Evolutionary conservation across 768 basidiomycete genomes (phyloP).

Genomic region (Inosperma sp.): DNA sequence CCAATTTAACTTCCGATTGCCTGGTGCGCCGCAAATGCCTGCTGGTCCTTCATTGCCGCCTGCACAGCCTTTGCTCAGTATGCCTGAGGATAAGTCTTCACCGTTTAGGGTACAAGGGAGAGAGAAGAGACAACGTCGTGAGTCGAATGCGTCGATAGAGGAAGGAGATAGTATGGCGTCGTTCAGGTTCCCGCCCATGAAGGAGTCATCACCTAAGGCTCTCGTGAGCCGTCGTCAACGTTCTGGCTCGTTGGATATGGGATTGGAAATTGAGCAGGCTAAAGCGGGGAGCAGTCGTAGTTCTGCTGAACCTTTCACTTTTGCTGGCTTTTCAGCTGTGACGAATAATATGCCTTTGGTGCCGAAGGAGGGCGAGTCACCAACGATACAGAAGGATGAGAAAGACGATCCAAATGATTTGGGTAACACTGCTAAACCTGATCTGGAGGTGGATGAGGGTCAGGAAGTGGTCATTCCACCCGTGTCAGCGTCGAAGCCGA

Average conservation of each 20-base stretch:
- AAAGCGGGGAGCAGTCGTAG: slow-evolving; percentile 44
- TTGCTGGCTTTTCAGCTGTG: slow-evolving; percentile 55
- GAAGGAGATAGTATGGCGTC: slow-evolving; percentile 67
- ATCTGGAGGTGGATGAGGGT: slow-evolving; percentile 18
- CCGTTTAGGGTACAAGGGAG: slow-evolving; percentile 61
- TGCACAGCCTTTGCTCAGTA: slow-evolving; percentile 12
- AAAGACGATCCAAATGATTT: slow-evolving; percentile 21
- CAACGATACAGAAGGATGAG: neutral
- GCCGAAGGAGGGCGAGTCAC: slow-evolving; percentile 13
- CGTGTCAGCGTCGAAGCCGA: slow-evolving; percentile 33
- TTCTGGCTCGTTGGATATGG: slow-evolving; percentile 21
- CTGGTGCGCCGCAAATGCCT: slow-evolving; percentile 60
- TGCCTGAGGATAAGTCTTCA: slow-evolving; percentile 33
- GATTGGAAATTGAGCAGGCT: slow-evolving; percentile 20
- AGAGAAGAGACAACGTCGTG: slow-evolving; percentile 71
- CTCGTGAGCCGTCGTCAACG: slow-evolving; percentile 33
- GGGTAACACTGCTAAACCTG: slow-evolving; percentile 34
- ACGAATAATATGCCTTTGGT: slow-evolving; percentile 28
- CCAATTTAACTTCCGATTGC: slow-evolving; percentile 74
- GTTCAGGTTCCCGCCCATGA: slow-evolving; percentile 66
- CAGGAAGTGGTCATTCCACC: slow-evolving; percentile 26
- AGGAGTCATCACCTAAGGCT: slow-evolving; percentile 45
- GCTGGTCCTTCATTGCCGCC: slow-evolving; percentile 27
- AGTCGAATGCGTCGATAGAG: slow-evolving; percentile 40
- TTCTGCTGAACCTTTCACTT: slow-evolving; percentile 58